Conservation (phyloP, 2,329 filamentous ascomycete species). For the Xylariaceae sp. region DNA sequence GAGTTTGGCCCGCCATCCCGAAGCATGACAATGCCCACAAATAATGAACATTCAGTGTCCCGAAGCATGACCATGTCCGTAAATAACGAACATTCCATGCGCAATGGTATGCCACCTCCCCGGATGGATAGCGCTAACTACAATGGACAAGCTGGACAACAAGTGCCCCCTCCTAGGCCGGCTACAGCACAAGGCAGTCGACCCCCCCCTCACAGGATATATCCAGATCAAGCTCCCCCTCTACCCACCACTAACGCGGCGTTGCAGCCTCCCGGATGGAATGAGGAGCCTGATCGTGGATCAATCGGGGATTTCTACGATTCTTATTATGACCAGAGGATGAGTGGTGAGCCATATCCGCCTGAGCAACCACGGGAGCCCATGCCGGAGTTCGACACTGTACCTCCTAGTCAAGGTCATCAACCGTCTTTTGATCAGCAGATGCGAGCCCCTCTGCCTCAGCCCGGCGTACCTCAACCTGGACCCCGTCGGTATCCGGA, state of each 20-base stretch:
- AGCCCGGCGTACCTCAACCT: constrained; percentile 49
- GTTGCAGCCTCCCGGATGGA: constrained; percentile 46
- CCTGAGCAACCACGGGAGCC: constrained; percentile 40
- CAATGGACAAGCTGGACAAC: constrained; percentile 52
- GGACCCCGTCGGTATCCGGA: constrained; percentile 59
- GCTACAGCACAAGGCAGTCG: constrained; percentile 61
- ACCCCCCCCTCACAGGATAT: constrained; percentile 60
- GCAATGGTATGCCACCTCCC: constrained; percentile 42
- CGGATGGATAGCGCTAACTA: constrained; percentile 55
- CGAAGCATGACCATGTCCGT: constrained; percentile 69
- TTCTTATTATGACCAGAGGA: constrained; percentile 56
- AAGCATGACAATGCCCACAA: constrained; percentile 67
- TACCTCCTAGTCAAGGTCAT: constrained; percentile 37
- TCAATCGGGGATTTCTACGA: constrained; percentile 62
- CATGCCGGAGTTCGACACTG: constrained; percentile 54
- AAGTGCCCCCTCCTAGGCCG: constrained; percentile 57
- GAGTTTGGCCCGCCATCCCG: constrained; percentile 60
- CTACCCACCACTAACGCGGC: constrained; percentile 40
- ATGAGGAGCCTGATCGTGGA: constrained; percentile 43
- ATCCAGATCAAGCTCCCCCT: constrained; percentile 53
- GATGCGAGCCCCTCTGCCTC: constrained; percentile 46
- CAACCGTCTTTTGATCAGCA: constrained; percentile 57
- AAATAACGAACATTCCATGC: constrained; percentile 49
- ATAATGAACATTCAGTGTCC: constrained; percentile 49
- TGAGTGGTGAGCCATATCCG: constrained; percentile 42